Evolutionary conservation across 1,139 yeast genomes (phyloP).

Genomic region (Hyphopichia fennica): DNA sequence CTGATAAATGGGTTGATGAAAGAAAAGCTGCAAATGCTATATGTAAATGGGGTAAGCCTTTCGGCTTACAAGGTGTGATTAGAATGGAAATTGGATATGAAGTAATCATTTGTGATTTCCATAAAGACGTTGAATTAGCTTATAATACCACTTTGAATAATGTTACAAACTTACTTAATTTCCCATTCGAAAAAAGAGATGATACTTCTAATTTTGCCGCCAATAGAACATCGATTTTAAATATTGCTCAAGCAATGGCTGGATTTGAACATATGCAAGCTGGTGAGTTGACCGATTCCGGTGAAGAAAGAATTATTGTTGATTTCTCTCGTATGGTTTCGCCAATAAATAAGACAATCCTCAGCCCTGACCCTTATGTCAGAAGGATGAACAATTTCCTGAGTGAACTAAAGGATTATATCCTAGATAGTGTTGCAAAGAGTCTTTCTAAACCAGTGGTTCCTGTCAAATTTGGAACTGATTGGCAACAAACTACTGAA

Average conservation of each 20-base stretch:
- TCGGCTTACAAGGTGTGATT: constrained; percentile 51
- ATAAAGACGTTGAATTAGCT: constrained; percentile 33
- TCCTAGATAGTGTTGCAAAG: constrained; percentile 31
- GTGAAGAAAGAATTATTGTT: constrained; percentile 46
- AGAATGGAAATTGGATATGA: constrained; percentile 59
- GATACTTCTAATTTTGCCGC: constrained; percentile 11
- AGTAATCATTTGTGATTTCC: constrained; percentile 53
- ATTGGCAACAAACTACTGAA: constrained; percentile 52
- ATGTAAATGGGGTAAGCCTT: constrained; percentile 51
- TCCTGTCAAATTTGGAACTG: constrained; percentile 35
- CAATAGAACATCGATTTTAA: constrained; percentile 20
- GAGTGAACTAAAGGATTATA: constrained; percentile 25
- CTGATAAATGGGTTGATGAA: constrained; percentile 33
- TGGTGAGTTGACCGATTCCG: constrained; percentile 41
- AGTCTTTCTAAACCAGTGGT: constrained; percentile 26
- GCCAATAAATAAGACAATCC: constrained; percentile 46
- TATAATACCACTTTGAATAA: constrained; percentile 39
- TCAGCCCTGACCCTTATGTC: constrained; percentile 45
- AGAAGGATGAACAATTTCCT: constrained; percentile 45
- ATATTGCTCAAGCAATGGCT: constrained; percentile 22
- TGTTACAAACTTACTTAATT: constrained; percentile 32
- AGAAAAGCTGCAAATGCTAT: constrained; percentile 42
- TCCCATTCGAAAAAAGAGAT: constrained; percentile 24
- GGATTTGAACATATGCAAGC: constrained; percentile 44
- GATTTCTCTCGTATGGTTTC: constrained; percentile 53